Conservation (phyloP, 257 asterid species). For the Capsicum chinense region DNA sequence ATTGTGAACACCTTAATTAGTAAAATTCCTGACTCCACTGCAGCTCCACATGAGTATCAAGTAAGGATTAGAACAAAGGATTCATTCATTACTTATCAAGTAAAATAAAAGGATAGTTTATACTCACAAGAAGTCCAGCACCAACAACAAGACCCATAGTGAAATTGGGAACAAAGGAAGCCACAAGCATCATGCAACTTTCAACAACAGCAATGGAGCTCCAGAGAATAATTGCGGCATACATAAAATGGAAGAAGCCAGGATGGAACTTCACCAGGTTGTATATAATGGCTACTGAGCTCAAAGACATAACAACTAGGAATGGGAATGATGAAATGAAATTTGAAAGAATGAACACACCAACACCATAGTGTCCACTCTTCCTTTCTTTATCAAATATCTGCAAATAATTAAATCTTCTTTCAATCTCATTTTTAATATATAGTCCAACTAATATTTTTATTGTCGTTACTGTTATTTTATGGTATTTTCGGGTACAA, state of each 20-base stretch:
- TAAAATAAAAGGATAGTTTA: background rate
- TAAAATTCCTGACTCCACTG: too few relatives aligned
- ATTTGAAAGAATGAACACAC: conserved; percentile 70
- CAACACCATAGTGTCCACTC: conserved; percentile 84
- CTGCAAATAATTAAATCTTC: conserved; percentile 40
- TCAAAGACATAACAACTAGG: conserved; percentile 60
- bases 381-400: conserved; percentile 74
- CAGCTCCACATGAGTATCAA: background rate
- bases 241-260: conserved; percentile 64
- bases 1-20: too few relatives aligned
- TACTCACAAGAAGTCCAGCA: conserved; percentile 77
- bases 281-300: conserved; percentile 67
- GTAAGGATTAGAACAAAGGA: background rate
- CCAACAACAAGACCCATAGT: conserved; percentile 79
- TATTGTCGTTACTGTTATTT: too few relatives aligned
- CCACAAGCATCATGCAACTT: conserved; percentile 96
- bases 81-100: background rate
- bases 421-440: too few relatives aligned
- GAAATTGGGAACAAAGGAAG: conserved; percentile 88
- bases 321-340: conserved; percentile 81
- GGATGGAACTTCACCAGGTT: conserved; percentile 70
- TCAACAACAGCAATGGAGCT: conserved; percentile 74
- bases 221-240: conserved; percentile 56
- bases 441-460: background rate
- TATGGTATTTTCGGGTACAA: too few relatives aligned